These are phyloP conservation scores for Rutstroemia sp. DNA, from an alignment of 2,329 filamentous ascomycete species.

Conservation along the genomic window DNA sequence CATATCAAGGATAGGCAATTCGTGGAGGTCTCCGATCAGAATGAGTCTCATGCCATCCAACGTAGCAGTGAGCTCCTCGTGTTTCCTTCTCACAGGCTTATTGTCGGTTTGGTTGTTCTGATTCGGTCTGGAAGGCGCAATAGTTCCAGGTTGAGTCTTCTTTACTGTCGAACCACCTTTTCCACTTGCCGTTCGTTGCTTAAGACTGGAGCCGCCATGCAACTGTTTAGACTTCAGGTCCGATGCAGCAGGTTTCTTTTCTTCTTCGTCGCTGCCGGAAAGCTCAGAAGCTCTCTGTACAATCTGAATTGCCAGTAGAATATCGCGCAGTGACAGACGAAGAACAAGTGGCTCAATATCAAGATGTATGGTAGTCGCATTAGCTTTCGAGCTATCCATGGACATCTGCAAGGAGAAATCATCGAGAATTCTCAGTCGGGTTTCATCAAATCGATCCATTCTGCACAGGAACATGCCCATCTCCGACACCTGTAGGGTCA, in stretches of 20 bases:
- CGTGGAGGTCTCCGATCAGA: constrained; percentile 90
- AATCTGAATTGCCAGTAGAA: constrained; percentile 88
- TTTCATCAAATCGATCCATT: constrained; percentile 96
- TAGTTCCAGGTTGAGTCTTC: constrained; percentile 34
- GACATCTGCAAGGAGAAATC: constrained; percentile 91
- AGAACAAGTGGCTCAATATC: constrained; percentile 89
- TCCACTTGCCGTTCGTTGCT: constrained; percentile 49
- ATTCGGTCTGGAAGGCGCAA: constrained; percentile 13
- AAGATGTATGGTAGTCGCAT: constrained; percentile 71
- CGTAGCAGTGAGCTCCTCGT: constrained; percentile 77
- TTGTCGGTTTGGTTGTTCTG: not conserved
- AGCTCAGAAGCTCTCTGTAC: constrained; percentile 85
- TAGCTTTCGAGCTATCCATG: constrained; percentile 61
- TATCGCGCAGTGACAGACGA: constrained; percentile 85
- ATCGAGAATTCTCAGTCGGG: constrained; percentile 83
- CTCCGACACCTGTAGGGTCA: constrained; percentile 88
- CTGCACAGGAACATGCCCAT: constrained; percentile 97
- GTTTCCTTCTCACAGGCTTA: constrained; percentile 37
- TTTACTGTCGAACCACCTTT: constrained; percentile 46
- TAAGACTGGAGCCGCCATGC: constrained; percentile 33
- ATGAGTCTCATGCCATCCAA: constrained; percentile 87
- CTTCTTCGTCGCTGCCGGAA: constrained; percentile 50
- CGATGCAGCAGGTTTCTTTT: constrained; percentile 32
- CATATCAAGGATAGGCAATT: constrained; percentile 88
- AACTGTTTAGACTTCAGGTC: constrained; percentile 51